phyloP scores from a whole-genome alignment of 2,329 filamentous ascomycete genomes.

The Ilyonectria mors-panacis region DNA sequence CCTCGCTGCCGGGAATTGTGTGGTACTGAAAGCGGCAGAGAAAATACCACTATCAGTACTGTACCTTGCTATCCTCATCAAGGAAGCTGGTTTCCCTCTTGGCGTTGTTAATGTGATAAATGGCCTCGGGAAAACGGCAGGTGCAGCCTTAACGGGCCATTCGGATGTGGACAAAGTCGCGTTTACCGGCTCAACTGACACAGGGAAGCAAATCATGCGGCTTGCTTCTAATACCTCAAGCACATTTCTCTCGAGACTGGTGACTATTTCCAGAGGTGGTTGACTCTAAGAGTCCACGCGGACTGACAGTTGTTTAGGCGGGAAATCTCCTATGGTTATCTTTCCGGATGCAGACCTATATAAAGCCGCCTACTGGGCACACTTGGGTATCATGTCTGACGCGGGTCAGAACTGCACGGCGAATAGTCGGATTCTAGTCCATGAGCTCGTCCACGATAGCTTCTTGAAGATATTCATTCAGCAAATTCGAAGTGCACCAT shows the following conservation, averaged over 20 bases:
- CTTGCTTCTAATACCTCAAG: constrained; percentile 2
- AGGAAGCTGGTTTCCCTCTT: constrained; percentile 3
- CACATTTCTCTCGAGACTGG: not conserved
- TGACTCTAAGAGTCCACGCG: no score
- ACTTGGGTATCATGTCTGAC: constrained; percentile 69
- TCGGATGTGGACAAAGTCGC: constrained; percentile 1
- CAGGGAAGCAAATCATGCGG: not conserved
- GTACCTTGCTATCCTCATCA: not conserved
- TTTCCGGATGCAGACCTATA: constrained; percentile 6
- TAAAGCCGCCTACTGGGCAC: constrained; percentile 57
- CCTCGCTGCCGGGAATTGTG: constrained; percentile 3
- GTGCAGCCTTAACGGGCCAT: not conserved
- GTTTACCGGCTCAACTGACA: constrained; percentile 6
- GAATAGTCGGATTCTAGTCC: constrained; percentile 65
- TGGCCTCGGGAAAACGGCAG: not conserved
- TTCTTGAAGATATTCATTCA: constrained; percentile 73
- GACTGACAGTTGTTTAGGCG: not conserved
- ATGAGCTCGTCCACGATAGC: constrained; percentile 72
- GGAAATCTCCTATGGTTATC: not conserved
- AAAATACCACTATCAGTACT: constrained; percentile 2
- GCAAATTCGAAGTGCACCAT: constrained; percentile 69
- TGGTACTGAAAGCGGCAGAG: constrained; percentile 5
- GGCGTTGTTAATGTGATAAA: constrained; percentile 7
- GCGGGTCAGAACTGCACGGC: constrained; percentile 67
- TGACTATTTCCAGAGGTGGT: no score